Percentiles rank a stretch among this genome's conserved stretches.
phyloP scores from a whole-genome alignment of 129 eudicot genomes.

The Flaveria brownii region DNA sequence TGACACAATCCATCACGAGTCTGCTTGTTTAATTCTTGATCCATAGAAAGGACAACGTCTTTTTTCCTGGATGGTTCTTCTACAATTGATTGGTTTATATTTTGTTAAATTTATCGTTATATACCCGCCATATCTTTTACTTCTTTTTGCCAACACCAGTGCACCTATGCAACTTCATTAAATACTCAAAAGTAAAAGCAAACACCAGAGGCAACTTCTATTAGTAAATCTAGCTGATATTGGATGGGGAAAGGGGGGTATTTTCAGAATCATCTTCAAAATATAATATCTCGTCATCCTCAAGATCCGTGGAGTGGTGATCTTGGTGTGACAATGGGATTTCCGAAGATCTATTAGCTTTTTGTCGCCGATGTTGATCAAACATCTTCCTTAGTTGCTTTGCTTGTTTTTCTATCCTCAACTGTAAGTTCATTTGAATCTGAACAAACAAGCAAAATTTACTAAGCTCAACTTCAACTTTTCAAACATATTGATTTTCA shows the following conservation, averaged over 20 bases:
- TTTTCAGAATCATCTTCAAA: conserved; percentile 35
- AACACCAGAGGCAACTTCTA: too few species aligned
- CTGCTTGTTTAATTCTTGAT: too few species aligned
- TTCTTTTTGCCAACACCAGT: too few species aligned
- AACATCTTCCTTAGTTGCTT: conserved; percentile 59
- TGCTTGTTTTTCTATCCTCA: conserved; percentile 76
- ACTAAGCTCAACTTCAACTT: conserved; percentile 5
- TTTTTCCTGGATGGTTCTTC: too few species aligned
- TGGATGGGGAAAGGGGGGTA: conserved; percentile 3
- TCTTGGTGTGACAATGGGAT: conserved; percentile 29
- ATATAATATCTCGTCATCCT: conserved; percentile 17
- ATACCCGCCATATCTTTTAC: too few species aligned
- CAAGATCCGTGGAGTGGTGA: conserved; percentile 16
- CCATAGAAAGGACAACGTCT: too few species aligned
- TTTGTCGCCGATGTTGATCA: conserved; percentile 49
- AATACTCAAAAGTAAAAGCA: too few species aligned
- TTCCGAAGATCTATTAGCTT: conserved; percentile 31
- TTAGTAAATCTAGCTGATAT: too few species aligned
- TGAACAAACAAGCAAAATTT: background rate
- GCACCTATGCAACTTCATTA: too few species aligned
- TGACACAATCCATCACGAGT: too few species aligned
- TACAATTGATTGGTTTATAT: too few species aligned
- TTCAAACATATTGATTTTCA: background rate
- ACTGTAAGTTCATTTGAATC: conserved; percentile 67
- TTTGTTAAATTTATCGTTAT: too few species aligned